Conservation (phyloP, 169 alveolate genomes). For the Eimeria necatrix region DNA sequence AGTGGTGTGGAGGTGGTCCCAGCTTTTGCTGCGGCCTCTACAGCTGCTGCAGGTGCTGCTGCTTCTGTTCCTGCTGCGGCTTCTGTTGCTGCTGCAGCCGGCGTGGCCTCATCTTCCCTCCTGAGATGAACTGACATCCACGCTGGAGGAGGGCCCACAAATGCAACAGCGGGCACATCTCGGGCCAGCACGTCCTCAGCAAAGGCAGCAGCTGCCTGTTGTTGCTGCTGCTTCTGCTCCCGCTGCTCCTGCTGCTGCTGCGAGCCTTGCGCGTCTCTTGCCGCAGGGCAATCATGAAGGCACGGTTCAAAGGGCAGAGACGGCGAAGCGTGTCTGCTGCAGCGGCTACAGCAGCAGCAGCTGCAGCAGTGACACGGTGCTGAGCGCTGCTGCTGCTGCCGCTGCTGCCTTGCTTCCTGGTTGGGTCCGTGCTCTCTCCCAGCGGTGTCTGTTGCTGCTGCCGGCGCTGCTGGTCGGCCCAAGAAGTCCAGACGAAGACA, state of each 20-base stretch:
- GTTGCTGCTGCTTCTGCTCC: conserved; percentile 7
- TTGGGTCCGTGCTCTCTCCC: neutral
- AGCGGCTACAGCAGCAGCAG: conserved; percentile 19
- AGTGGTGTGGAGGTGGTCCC: neutral
- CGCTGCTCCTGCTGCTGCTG: conserved; percentile 13
- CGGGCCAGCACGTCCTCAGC: conserved; percentile 39
- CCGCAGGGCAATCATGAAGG: conserved; percentile 48
- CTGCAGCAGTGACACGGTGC: neutral
- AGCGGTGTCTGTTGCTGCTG: neutral
- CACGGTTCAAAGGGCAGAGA: conserved; percentile 33
- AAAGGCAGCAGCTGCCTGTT: conserved; percentile 58
- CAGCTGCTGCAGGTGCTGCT: neutral
- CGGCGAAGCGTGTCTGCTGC: neutral
- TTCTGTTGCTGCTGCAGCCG: conserved; percentile 46
- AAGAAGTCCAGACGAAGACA: conserved; percentile 34
- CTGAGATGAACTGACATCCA: conserved; percentile 57
- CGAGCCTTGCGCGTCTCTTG: neutral
- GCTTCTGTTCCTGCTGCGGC: conserved; percentile 32
- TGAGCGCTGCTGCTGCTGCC: conserved; percentile 5
- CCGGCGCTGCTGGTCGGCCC: neutral
- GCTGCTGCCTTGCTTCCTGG: neutral
- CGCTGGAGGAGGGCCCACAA: conserved; percentile 42
- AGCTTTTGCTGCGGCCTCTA: neutral
- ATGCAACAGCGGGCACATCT: conserved; percentile 39
- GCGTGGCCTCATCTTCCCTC: conserved; percentile 1